Evolutionary conservation across 2,329 filamentous ascomycete genomes (phyloP).

Genomic region (Celoporthe dispersa): DNA sequence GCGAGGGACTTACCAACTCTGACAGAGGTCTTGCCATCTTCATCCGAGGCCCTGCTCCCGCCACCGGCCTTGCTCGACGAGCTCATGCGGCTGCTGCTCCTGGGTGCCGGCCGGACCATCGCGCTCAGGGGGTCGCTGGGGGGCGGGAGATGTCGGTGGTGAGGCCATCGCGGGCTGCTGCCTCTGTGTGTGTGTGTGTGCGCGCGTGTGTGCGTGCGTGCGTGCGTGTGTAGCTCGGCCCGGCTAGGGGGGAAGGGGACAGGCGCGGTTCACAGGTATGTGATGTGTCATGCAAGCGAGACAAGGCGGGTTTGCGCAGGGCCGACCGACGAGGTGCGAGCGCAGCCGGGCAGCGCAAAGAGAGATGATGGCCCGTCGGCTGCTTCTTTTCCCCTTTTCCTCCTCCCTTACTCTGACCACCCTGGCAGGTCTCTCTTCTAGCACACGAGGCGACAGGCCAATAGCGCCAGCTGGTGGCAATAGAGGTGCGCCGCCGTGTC

Average conservation of each 20-base stretch:
- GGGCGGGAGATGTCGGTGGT: conserved; percentile 69
- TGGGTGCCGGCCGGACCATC: conserved; percentile 72
- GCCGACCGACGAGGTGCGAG: conserved; percentile 11
- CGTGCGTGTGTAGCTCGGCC: neutral
- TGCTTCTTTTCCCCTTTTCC: neutral
- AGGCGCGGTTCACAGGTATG: conserved; percentile 10
- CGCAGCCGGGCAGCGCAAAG: too few species aligned
- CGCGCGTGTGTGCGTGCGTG: conserved; percentile 19
- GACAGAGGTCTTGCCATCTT: conserved; percentile 87
- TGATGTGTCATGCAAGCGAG: conserved; percentile 20
- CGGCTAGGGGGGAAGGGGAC: conserved; percentile 27
- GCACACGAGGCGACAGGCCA: conserved; percentile 12
- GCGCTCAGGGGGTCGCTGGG: conserved; percentile 79
- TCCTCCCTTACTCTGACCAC: neutral
- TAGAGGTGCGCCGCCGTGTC: conserved; percentile 13
- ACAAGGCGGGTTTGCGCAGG: conserved; percentile 1
- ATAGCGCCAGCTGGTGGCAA: conserved; percentile 14
- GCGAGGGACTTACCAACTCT: conserved; percentile 81
- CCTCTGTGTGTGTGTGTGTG: neutral
- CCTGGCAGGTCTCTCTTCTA: conserved; percentile 1
- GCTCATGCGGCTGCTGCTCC: conserved; percentile 86
- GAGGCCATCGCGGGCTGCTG: conserved; percentile 61
- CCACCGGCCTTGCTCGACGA: conserved; percentile 76
- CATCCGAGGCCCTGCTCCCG: conserved; percentile 84
- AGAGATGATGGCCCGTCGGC: neutral